Conservation (phyloP, 2,329 filamentous ascomycete species). For the Gnomoniopsis sp. region DNA sequence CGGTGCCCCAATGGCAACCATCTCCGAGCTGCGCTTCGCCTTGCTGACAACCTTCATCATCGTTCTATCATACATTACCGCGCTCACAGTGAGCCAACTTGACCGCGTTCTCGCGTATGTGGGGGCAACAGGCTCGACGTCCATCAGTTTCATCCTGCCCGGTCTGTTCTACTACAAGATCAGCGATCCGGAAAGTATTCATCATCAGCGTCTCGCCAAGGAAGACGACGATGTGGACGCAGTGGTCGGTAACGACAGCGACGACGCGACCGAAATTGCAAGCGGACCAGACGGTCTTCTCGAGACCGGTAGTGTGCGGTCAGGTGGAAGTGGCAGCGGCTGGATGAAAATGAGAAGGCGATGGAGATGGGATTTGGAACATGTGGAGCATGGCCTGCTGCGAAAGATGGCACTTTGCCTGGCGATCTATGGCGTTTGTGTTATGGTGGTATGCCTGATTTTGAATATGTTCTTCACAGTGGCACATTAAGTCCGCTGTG, state of each 20-base stretch:
- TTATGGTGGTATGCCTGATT: slow-evolving; percentile 84
- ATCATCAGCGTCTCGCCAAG: slow-evolving; percentile 84
- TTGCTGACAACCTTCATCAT: slow-evolving; percentile 84
- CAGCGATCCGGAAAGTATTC: slow-evolving; percentile 78
- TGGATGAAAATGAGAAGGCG: slow-evolving; percentile 52
- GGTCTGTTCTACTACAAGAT: slow-evolving; percentile 99
- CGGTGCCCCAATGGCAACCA: slow-evolving; percentile 55
- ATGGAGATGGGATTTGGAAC: slow-evolving; percentile 58
- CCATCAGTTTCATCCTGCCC: slow-evolving; percentile 94
- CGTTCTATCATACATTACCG: slow-evolving; percentile 78
- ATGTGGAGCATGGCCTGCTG: slow-evolving; percentile 63
- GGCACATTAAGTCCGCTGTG: slow-evolving; percentile 47
- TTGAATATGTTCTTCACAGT: slow-evolving; percentile 81
- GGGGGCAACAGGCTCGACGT: slow-evolving; percentile 88
- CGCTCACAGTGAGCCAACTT: slow-evolving; percentile 85
- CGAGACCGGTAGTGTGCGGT: slow-evolving; percentile 43
- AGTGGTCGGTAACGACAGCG: slow-evolving; percentile 47
- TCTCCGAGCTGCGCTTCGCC: slow-evolving; percentile 87
- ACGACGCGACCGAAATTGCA: slow-evolving; percentile 49
- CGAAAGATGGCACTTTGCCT: slow-evolving; percentile 72
- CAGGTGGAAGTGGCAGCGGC: slow-evolving; percentile 35
- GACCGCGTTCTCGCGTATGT: slow-evolving; percentile 94
- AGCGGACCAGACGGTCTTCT: slow-evolving; percentile 35
- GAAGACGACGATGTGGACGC: slow-evolving; percentile 79
- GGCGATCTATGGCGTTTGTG: slow-evolving; percentile 76